Conservation (phyloP, 768 basidiomycete genomes). For the Lyophyllum shimeji region DNA sequence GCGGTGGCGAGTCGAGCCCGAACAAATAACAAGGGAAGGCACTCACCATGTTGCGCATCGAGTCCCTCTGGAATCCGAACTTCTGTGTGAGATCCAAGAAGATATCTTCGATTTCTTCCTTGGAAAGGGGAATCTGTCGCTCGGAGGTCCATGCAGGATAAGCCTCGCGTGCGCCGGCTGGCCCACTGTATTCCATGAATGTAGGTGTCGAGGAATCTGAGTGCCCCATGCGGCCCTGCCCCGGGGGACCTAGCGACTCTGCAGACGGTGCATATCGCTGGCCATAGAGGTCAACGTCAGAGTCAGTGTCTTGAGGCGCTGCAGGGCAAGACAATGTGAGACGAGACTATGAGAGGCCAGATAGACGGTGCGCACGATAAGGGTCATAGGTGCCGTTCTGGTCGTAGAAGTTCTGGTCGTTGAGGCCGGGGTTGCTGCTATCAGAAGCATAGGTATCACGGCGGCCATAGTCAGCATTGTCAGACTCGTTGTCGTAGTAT, state of each 20-base stretch:
- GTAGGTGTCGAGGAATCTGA: conserved; percentile 77
- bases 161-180: conserved; percentile 68
- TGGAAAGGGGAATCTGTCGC: conserved; percentile 92
- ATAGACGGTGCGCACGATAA: conserved; percentile 45
- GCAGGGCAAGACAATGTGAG: conserved; percentile 21
- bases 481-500: conserved; percentile 78
- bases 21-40: background rate
- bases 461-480: conserved; percentile 61
- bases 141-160: conserved; percentile 96
- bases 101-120: conserved; percentile 99
- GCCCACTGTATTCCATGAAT: conserved; percentile 60
- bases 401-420: conserved; percentile 69
- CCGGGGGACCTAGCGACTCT: conserved; percentile 67
- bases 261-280: conserved; percentile 71
- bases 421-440: conserved; percentile 59
- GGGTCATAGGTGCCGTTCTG: conserved; percentile 59
- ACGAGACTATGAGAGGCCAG: conserved; percentile 3
- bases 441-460: conserved; percentile 74
- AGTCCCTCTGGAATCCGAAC: conserved; percentile 96
- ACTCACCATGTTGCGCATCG: conserved; percentile 91
- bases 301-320: conserved; percentile 85
- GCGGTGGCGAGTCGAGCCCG: conserved; percentile 11
- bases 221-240: conserved; percentile 45
- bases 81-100: conserved; percentile 97
- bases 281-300: conserved; percentile 73